Conservation (phyloP, 345 rosid species). For the Citrus reticulata region DNA sequence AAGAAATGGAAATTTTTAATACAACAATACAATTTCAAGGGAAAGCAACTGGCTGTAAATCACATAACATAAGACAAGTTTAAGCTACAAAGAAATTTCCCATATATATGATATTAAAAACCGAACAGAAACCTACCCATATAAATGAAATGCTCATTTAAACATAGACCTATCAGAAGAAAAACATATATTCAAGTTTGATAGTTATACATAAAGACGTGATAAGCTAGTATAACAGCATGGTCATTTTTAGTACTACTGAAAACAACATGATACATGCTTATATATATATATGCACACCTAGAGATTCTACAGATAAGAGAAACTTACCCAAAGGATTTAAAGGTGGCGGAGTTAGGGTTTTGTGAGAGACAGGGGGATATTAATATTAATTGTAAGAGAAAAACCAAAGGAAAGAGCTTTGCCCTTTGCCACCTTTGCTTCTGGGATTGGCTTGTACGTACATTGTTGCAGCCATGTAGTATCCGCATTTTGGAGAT, state of each 20-base stretch:
- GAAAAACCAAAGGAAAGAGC: neutral
- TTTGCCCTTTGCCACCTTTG: conserved; percentile 13
- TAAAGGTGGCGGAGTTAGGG: neutral
- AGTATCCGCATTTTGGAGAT: neutral
- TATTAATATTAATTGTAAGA: neutral
- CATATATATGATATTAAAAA: neutral
- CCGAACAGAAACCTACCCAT: neutral
- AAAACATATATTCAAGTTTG: neutral
- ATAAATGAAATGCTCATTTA: neutral
- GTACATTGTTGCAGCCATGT: neutral
- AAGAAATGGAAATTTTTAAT: neutral
- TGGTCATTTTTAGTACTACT: too few relatives aligned
- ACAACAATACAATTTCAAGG: neutral
- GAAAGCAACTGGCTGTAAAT: too few relatives aligned
- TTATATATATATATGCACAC: neutral
- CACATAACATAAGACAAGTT: neutral
- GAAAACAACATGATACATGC: neutral
- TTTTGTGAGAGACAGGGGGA: neutral
- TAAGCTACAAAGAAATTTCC: neutral
- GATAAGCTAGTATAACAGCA: neutral
- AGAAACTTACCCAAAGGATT: conserved; percentile 1
- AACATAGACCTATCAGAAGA: neutral
- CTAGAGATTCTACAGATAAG: neutral
- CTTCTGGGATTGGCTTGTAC: neutral
- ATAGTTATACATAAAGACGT: neutral